Conservation (phyloP, 768 basidiomycete species). For the Kwoniella sp. region DNA sequence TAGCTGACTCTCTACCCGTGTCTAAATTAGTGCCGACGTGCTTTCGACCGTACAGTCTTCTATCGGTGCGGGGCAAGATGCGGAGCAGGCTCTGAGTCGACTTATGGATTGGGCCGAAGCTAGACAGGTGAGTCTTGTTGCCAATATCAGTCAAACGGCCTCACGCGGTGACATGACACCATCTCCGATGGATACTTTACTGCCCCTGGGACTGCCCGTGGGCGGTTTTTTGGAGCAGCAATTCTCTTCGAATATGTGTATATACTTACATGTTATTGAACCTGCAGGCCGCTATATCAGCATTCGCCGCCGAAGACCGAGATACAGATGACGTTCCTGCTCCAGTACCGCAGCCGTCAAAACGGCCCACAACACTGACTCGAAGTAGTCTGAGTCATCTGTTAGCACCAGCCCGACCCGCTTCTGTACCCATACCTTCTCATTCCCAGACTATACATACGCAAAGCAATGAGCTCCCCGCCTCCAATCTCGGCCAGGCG, state of each 20-base stretch:
- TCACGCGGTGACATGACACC: not conserved
- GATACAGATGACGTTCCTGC: constrained; percentile 20
- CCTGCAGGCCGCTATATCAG: constrained; percentile 46
- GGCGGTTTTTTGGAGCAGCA: too few relatives aligned
- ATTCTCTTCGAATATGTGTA: too few relatives aligned
- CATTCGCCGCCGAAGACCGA: constrained; percentile 47
- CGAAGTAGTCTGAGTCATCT: constrained; percentile 9
- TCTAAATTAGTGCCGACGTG: constrained; percentile 37
- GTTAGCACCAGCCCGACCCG: constrained; percentile 12
- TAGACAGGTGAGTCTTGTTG: constrained; percentile 44
- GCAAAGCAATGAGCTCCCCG: not conserved
- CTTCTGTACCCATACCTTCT: constrained; percentile 22
- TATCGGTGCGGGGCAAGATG: constrained; percentile 42
- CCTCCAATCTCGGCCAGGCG: not conserved
- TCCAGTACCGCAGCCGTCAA: constrained; percentile 4
- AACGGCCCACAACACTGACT: constrained; percentile 5
- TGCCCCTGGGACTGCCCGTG: too few relatives aligned
- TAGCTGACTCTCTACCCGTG: constrained; percentile 5
- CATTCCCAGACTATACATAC: too few relatives aligned
- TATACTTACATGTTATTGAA: not conserved
- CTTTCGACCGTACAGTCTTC: constrained; percentile 45
- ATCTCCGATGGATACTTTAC: too few relatives aligned
- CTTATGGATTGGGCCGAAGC: constrained; percentile 54
- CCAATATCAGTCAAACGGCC: too few relatives aligned
- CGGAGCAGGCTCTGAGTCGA: constrained; percentile 36